Evolutionary conservation across 495 filamentous ascomycete species (phyloP).

Genomic region (Xylaria bambusicola): DNA sequence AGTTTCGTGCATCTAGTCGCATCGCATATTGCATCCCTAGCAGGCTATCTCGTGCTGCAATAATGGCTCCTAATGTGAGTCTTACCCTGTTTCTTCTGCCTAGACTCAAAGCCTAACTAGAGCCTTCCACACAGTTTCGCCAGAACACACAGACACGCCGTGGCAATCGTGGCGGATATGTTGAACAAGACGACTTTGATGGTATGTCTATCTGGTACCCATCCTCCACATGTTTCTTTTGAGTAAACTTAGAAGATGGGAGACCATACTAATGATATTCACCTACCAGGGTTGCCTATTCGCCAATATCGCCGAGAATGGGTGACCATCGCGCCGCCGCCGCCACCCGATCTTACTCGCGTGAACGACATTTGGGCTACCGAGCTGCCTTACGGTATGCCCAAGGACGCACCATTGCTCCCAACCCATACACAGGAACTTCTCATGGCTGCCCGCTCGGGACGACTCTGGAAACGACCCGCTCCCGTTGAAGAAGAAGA

Average conservation of each 20-base stretch:
- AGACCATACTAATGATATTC: neutral
- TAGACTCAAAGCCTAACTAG: slow-evolving; percentile 1
- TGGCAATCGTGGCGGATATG: slow-evolving; percentile 68
- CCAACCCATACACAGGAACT: slow-evolving; percentile 78
- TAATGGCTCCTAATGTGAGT: slow-evolving; percentile 11
- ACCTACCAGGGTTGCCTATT: slow-evolving; percentile 67
- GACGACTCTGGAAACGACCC: slow-evolving; percentile 64
- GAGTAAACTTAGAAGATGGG: neutral
- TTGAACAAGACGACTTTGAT: slow-evolving; percentile 95
- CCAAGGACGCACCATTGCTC: slow-evolving; percentile 81
- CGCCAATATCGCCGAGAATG: slow-evolving; percentile 81
- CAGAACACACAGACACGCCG: slow-evolving; percentile 62
- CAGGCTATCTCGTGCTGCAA: neutral
- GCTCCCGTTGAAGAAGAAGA: slow-evolving; percentile 54
- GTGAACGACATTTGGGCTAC: slow-evolving; percentile 54
- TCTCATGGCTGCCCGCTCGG: slow-evolving; percentile 78
- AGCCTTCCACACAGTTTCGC: slow-evolving; percentile 23
- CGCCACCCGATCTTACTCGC: slow-evolving; percentile 54
- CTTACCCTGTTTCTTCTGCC: neutral
- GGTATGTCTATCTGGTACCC: slow-evolving; percentile 36
- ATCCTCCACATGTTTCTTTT: neutral
- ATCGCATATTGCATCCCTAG: neutral
- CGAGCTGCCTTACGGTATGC: slow-evolving; percentile 72
- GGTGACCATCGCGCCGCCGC: slow-evolving; percentile 69
- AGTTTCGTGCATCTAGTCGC: slow-evolving; percentile 1